Evolutionary conservation across 306 rosid genomes (phyloP), one percentile per base, ranked within the genome.

Genomic region (Begonia peltatifolia): DNA sequence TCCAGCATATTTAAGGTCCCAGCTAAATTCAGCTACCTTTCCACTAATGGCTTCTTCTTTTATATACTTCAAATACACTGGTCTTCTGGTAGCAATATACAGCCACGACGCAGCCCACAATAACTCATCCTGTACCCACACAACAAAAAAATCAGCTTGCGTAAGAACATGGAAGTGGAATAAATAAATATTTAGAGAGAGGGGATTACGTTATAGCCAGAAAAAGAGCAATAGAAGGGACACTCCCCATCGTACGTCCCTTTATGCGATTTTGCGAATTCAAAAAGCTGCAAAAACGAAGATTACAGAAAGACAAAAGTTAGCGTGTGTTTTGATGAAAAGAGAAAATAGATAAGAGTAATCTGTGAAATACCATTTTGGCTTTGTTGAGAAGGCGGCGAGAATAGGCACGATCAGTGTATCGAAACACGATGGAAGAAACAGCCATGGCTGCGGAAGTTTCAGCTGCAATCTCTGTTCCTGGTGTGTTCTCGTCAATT

Each of bases 1-100:
- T 58, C 97, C 95, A 4, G 95, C 94, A 57, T 83, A 90, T 66
- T 90, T 90, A 42, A 90, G 95, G 51, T 90, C 97, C 97, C 97
- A 90, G 54, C 95, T 90, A 50, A 90, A 90, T 62, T 86, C 97
- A 6, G 76, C 46, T 3, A 90, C 97, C 22, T 9, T 14, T 2
- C 81, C 95, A 61, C 80, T 78, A 10, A 83, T 80, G 52, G 79
- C 4, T 35, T 90, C 92, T 58, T 85, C 92, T 58, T 59, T 15
- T 20, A 90, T 46, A 48, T 64, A 90, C 58, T 73, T 57, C 50
- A 85, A 9, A 44, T 83, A 86, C 46, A 57, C 1, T 0, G 77
- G 10, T 53, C 52, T 80, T 63, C 9, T 63, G 1, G 95, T 80
- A 18, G 95, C 94, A 9, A 47, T 9, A 68, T 74, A 86, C 56